Evolutionary conservation across 768 basidiomycete genomes (phyloP), one percentile per base, ranked within the genome.

Genomic region (Dentipellis sp.): DNA sequence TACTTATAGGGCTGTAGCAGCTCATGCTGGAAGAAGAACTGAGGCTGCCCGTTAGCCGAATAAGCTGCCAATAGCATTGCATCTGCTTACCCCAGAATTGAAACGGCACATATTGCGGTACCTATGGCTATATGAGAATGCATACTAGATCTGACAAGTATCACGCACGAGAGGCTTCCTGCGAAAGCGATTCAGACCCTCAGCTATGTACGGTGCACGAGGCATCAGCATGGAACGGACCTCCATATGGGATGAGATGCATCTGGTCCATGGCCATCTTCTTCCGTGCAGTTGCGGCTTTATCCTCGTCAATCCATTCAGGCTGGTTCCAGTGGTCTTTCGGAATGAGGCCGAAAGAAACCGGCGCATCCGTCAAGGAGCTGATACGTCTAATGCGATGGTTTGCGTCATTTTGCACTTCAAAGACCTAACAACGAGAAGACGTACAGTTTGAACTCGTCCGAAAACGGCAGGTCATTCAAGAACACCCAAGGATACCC

Each of bases 401-500:
- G 12, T 11, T 19, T 4, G 16, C 22, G 34, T 29, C 12, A 17
- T 59, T 40, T 16, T 39, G 10, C 37, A 19, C 48, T 5, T 19
- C 14, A 10, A 39, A 14, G 6, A 11, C 23, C 21, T 12, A 34
- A 35, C 3, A 7, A 5, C 12, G 35, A 19, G 34, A 29, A 55
- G 10, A 65, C 77, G 61, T 65, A 82, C 80, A 72, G 71, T 65
- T 84, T 89, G 71, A 94, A 94, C 16, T 81, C 78, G 1, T 85
- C 82, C 12, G 78, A 74, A 68, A 95, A 95, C 0, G 81, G 79
- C 59, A 81, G 79, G 50, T 97, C 93, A 66, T 95, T 95, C 58
- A 97, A 73, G 70, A 97, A 88, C 22, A 92, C 84, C 68, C 89
- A 97, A 4, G 91, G 90, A 64, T 97, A 95, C 19, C 78, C 75